Base-by-base conservation (phyloP, 2,329 filamentous ascomycete species). In the Colletotrichum liaoningense region DNA sequence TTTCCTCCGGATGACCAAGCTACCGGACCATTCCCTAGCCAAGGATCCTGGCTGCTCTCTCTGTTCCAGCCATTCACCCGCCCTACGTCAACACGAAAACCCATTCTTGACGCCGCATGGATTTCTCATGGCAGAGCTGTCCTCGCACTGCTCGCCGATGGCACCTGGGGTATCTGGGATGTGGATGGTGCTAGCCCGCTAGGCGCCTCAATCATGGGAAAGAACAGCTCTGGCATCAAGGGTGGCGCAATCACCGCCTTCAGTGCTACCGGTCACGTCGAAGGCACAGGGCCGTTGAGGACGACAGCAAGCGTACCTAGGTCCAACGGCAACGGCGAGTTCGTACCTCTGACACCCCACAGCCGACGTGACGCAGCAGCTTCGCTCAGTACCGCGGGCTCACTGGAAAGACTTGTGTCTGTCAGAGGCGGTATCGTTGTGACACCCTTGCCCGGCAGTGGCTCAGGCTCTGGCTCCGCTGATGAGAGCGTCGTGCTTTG, bases 141-240 rank as follows among this genome's bases (percentile, higher is more conserved):
- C 33, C 81, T 93, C 54, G 84, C 86, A 1, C 83, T 93, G 2
- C 82, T 92, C 4, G 88, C 88, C 1, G 91, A 93, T 76, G 91
- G 91, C 7, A 90, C 91, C 79, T 93, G 91, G 91, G 91, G 90
- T 16, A 88, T 93, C 42, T 93, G 91, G 91, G 91, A 93, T 76
- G 85, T 93, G 57, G 89, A 92, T 74, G 89, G 90, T 8, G 85
- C 85, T 35, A 88, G 87, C 52, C 88, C 89, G 1, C 79, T 85
- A 46, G 80, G 85, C 60, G 79, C 85, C 71, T 79, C 84, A 0
- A 79, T 90, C 4, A 85, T 89, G 28, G 86, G 84, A 54, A 89
- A 86, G 76, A 81, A 88, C 38, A 85, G 85, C 69, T 82, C 86
- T 62, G 88, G 89, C 6, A 84, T 91, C 42, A 85, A 85, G 22